Evolutionary conservation across 1,284 basidiomycete genomes (phyloP), one percentile per base, ranked within the genome.

Genomic region (Heterobasidion occidentale): DNA sequence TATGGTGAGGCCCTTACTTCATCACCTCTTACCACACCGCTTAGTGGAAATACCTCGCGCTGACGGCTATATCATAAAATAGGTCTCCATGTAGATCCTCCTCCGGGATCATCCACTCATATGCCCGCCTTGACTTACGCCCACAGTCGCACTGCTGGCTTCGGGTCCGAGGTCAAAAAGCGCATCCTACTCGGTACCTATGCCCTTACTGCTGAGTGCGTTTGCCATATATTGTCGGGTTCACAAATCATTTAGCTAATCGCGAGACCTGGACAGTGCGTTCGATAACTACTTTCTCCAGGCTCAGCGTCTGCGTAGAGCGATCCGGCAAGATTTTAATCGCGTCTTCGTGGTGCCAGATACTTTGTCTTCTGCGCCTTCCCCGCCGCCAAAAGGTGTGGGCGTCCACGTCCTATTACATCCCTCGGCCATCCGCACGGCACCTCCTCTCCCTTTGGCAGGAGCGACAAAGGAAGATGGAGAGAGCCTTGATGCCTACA

Each of bases 261-360:
- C 27, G 27, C 4, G 44, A 38, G 50, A 5, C 1, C 19, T 42
- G 5, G 2, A 7, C 65, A 96, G 92, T 61, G 94, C 93, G 14
- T 97, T 95, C 68, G 90, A 98, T 72, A 98, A 97, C 67, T 98
- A 96, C 69, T 98, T 94, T 68, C 78, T 98, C 3, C 91, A 96
- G 72, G 94, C 97, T 0, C 88, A 94, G 59, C 78, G 84, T 17
- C 80, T 98, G 19, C 83, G 96, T 1, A 77, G 80, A 46, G 70
- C 80, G 7, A 74, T 99, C 53, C 80, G 83, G 60, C 64, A 77
- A 3, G 94, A 98, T 64, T 96, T 94, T 63, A 76, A 89, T 61
- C 63, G 67, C 0, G 80, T 87, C 20, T 92, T 98, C 68, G 72
- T 77, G 1, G 68, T 78, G 1, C 73, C 77, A 0, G 81, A 81